Percentiles rank a stretch among this genome's conserved stretches.
Conservation (phyloP, 2,329 filamentous ascomycete genomes). For the Gliomastix tumulicola region DNA sequence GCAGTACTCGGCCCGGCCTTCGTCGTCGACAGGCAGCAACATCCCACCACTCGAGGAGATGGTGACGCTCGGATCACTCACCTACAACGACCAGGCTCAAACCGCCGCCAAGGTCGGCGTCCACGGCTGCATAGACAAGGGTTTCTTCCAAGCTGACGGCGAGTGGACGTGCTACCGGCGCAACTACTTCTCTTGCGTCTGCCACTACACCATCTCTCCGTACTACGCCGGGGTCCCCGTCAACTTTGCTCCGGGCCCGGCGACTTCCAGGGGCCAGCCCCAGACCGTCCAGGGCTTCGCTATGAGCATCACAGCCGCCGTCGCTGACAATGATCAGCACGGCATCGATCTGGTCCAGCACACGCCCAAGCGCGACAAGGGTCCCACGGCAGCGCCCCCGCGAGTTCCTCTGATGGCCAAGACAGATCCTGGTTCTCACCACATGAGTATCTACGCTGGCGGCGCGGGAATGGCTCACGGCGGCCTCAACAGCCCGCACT, state of each 20-base stretch:
- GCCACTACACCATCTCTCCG: conserved; percentile 66
- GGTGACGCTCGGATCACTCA: conserved; percentile 51
- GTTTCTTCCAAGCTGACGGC: conserved; percentile 73
- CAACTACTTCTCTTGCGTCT: conserved; percentile 85
- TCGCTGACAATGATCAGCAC: conserved; percentile 70
- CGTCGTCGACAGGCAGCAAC: conserved; percentile 19
- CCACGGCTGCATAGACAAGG: conserved; percentile 77
- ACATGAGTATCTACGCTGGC: background rate
- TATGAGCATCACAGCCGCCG: conserved; percentile 78
- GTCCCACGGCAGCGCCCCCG: conserved; percentile 68
- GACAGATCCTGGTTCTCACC: conserved; percentile 12
- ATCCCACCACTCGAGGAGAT: conserved; percentile 47
- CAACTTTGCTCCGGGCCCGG: conserved; percentile 41
- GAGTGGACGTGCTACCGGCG: conserved; percentile 91
- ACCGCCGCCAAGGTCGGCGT: conserved; percentile 63
- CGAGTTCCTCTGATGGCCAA: conserved; percentile 62
- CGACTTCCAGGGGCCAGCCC: conserved; percentile 38
- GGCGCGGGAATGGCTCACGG: background rate
- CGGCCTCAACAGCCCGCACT: conserved; percentile 13
- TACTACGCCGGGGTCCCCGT: conserved; percentile 37
- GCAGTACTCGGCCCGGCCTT: conserved; percentile 24
- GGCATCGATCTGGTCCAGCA: conserved; percentile 81
- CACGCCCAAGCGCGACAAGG: conserved; percentile 86
- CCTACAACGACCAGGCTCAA: conserved; percentile 42
- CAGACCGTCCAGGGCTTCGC: conserved; percentile 68